phyloP scores from a whole-genome alignment of 1,284 basidiomycete species.

The Porodaedalea pini region DNA sequence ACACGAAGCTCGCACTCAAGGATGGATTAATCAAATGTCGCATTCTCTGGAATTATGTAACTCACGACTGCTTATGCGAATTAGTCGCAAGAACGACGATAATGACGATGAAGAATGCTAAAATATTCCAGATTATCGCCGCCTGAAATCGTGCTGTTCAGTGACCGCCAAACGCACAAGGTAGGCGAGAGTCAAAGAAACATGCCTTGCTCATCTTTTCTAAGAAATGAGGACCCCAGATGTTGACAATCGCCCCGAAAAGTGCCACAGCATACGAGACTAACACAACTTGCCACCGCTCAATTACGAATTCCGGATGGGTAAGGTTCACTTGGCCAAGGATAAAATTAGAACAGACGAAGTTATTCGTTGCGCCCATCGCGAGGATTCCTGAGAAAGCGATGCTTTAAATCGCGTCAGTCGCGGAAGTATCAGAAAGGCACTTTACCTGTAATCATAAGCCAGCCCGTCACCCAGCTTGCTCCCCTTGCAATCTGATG shows the following conservation, averaged over 20 bases:
- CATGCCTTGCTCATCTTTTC: constrained; percentile 17
- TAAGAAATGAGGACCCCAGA: constrained; percentile 16
- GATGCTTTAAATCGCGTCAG: background rate
- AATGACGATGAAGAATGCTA: constrained; percentile 15
- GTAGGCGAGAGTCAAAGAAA: background rate
- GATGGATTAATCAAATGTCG: background rate
- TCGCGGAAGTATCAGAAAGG: background rate
- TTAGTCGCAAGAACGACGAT: constrained; percentile 17
- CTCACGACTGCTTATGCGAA: constrained; percentile 17
- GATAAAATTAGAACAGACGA: constrained; percentile 19
- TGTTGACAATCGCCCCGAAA: constrained; percentile 9
- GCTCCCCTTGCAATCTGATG: constrained; percentile 13
- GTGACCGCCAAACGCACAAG: background rate
- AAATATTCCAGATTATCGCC: constrained; percentile 19
- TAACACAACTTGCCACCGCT: constrained; percentile 18
- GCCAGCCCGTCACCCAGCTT: constrained; percentile 20
- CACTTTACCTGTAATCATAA: constrained; percentile 18
- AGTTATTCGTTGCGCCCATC: constrained; percentile 21
- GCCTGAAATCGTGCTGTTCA: background rate
- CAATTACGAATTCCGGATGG: constrained; percentile 17
- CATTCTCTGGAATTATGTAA: background rate
- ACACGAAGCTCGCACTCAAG: constrained; percentile 17
- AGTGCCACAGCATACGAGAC: constrained; percentile 17
- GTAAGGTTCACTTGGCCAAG: constrained; percentile 19
- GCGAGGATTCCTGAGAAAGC: constrained; percentile 14